A percentile compares a stretch with the other conserved stretches of the same genome.
Conservation (phyloP, 1,284 basidiomycete species). For the Tetrapyrgos nigripes region DNA sequence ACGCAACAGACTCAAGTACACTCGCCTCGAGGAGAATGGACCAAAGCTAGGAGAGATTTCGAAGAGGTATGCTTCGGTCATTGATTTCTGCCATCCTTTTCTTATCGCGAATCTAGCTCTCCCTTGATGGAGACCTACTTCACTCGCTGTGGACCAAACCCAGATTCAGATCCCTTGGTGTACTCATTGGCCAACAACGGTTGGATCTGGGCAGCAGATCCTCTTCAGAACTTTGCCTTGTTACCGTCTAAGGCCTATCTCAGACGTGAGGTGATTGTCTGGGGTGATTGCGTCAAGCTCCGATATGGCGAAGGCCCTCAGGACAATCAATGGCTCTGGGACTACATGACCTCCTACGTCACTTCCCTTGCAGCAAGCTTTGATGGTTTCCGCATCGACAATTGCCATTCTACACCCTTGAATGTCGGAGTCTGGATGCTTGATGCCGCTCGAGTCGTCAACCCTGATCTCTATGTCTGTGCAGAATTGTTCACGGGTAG, state of each 20-base stretch:
- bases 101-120: slow-evolving; percentile 49
- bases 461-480: slow-evolving; percentile 94
- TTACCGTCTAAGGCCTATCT: slow-evolving; percentile 96
- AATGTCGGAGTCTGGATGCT: slow-evolving; percentile 93
- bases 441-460: slow-evolving; percentile 88
- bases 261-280: slow-evolving; percentile 94
- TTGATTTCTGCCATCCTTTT: slow-evolving; percentile 1
- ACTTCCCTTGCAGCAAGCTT: slow-evolving; percentile 82
- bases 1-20: slow-evolving; percentile 80
- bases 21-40: slow-evolving; percentile 81
- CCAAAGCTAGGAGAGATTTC: slow-evolving; percentile 87
- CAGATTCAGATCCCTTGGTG: slow-evolving; percentile 66
- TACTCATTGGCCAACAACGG: slow-evolving; percentile 96
- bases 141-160: slow-evolving; percentile 74
- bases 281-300: slow-evolving; percentile 98
- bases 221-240: slow-evolving; percentile 94
- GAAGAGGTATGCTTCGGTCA: slow-evolving; percentile 58
- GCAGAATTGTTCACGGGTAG: slow-evolving; percentile 97
- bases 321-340: slow-evolving; percentile 95
- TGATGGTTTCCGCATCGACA: slow-evolving; percentile 97
- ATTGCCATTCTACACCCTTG: slow-evolving; percentile 97
- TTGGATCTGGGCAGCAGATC: slow-evolving; percentile 98
- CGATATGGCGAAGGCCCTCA: slow-evolving; percentile 84
- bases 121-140: slow-evolving; percentile 92
- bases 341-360: slow-evolving; percentile 91